These are phyloP conservation scores for Naganishia albida DNA, from an alignment of 1,284 basidiomycete genomes.

Conservation along the genomic window DNA sequence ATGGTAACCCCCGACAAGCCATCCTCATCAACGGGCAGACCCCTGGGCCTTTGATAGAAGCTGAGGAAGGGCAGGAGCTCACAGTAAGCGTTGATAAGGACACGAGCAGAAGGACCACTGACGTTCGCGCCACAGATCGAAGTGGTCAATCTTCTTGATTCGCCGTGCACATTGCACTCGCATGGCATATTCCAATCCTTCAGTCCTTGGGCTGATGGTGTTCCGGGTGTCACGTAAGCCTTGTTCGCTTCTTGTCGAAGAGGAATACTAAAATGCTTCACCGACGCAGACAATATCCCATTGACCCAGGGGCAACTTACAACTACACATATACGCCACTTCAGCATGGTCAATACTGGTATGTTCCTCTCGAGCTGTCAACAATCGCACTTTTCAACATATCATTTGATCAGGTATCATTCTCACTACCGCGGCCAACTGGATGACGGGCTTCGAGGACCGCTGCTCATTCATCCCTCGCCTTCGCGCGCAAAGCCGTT, in stretches of 20 bases:
- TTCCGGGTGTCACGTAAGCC: constrained; percentile 29
- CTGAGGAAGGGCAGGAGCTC: constrained; percentile 26
- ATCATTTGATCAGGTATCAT: constrained; percentile 18
- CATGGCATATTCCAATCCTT: constrained; percentile 29
- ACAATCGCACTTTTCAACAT: too few relatives aligned
- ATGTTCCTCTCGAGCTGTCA: background rate
- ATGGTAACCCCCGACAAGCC: constrained; percentile 28
- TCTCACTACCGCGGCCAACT: constrained; percentile 31
- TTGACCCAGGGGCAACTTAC: constrained; percentile 26
- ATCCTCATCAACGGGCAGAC: constrained; percentile 32
- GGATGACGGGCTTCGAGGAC: constrained; percentile 30
- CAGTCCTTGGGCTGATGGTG: constrained; percentile 29
- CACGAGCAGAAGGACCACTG: background rate
- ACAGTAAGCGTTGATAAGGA: constrained; percentile 2
- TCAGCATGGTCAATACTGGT: constrained; percentile 31
- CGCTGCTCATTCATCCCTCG: constrained; percentile 26
- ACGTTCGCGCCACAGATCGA: constrained; percentile 13
- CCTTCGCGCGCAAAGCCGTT: constrained; percentile 21
- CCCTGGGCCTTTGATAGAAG: constrained; percentile 30
- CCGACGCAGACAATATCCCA: constrained; percentile 25
- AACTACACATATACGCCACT: constrained; percentile 28
- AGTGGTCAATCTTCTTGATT: constrained; percentile 20
- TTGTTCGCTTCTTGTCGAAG: background rate
- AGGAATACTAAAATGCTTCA: background rate
- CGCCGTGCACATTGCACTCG: constrained; percentile 24